phyloP scores from a whole-genome alignment of 2,329 filamentous ascomycete species.

The Ceratocystis cubensis region DNA sequence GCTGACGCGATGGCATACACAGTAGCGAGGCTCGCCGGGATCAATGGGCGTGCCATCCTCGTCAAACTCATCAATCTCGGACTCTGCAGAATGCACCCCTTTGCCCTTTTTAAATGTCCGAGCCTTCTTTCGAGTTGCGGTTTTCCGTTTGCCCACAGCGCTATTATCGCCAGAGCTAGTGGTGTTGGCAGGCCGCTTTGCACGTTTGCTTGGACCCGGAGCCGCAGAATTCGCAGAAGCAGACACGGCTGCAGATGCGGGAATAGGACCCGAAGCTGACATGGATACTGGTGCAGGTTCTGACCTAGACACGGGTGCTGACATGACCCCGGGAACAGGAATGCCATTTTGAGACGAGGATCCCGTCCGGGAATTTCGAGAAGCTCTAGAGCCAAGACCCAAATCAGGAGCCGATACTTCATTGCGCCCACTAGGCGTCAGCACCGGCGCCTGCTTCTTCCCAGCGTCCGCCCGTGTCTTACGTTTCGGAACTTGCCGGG shows the following conservation, averaged over 20 bases:
- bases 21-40: slow-evolving; percentile 64
- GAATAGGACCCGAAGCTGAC: neutral
- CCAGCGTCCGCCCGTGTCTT: slow-evolving; percentile 36
- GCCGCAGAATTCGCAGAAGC: neutral
- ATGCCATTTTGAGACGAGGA: slow-evolving; percentile 24
- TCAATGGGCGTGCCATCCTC: slow-evolving; percentile 60
- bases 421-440: slow-evolving; percentile 20
- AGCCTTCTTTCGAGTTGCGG: slow-evolving; percentile 53
- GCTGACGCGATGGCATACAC: slow-evolving; percentile 65
- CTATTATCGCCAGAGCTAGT: slow-evolving; percentile 49
- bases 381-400: slow-evolving; percentile 10
- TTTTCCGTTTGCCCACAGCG: slow-evolving; percentile 60
- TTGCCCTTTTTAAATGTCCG: slow-evolving; percentile 43
- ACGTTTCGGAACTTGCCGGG: slow-evolving; percentile 30
- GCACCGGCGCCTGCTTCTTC: slow-evolving; percentile 27
- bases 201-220: slow-evolving; percentile 41
- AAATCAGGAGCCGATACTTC: slow-evolving; percentile 25
- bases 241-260: slow-evolving; percentile 18
- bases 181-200: slow-evolving; percentile 55
- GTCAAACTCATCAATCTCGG: slow-evolving; percentile 47
- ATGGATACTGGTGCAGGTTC: neutral
- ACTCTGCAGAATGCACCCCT: slow-evolving; percentile 30
- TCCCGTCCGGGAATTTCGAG: neutral
- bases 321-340: slow-evolving; percentile 34
- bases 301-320: slow-evolving; percentile 42